A percentile compares a stretch with the other conserved stretches of the same genome.
phyloP scores from a whole-genome alignment of 441 rosid species.

The Erodium trifolium region DNA sequence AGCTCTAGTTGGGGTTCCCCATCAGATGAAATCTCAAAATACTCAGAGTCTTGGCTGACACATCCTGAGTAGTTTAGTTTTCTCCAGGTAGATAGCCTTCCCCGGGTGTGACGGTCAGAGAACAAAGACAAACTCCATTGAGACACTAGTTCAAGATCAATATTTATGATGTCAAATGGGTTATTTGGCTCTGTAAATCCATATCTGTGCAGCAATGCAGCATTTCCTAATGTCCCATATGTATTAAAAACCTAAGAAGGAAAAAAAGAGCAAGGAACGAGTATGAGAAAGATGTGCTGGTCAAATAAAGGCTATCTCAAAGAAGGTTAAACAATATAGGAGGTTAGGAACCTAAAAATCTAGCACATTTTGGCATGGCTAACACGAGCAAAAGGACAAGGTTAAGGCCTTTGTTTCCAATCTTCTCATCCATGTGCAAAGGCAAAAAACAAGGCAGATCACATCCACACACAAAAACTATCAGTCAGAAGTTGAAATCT shows the following conservation, averaged over 20 bases:
- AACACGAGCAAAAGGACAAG: background rate
- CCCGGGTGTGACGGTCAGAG: conserved; percentile 50
- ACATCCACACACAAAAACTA: no score
- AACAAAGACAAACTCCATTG: conserved; percentile 55
- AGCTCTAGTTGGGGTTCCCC: conserved; percentile 81
- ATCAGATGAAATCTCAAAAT: conserved; percentile 59
- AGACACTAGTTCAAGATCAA: conserved; percentile 67
- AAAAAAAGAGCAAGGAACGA: background rate
- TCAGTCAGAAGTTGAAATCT: no score
- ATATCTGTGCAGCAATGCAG: conserved; percentile 85
- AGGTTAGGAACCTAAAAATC: background rate
- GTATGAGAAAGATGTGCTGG: background rate
- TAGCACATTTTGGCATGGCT: background rate
- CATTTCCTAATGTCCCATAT: conserved; percentile 75
- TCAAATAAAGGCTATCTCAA: background rate
- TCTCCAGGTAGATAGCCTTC: conserved; percentile 67
- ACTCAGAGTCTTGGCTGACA: conserved; percentile 57
- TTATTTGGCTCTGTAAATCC: conserved; percentile 79
- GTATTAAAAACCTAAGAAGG: conserved; percentile 65
- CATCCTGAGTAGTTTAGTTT: conserved; percentile 55
- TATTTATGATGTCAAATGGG: conserved; percentile 64
- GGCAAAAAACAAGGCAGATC: background rate
- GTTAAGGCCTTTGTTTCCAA: background rate
- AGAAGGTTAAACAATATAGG: background rate
- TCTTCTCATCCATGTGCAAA: background rate